Evolutionary conservation across 306 rosid genomes (phyloP).

Genomic region (Argentina anserina): DNA sequence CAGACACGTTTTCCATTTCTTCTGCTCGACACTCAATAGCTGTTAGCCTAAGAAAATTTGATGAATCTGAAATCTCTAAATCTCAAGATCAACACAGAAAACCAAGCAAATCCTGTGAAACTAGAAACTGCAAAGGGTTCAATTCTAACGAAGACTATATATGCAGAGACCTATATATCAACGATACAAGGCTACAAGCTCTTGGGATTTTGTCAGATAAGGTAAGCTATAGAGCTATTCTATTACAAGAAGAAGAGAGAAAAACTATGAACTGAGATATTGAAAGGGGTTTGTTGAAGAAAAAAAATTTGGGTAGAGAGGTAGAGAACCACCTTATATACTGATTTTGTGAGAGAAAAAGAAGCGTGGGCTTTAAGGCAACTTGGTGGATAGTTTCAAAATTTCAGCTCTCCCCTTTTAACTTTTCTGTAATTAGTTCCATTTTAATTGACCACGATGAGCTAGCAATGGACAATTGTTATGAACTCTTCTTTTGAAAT

Average conservation of each 20-base stretch:
- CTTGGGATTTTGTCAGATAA: neutral
- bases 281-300: conserved; percentile 26
- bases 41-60: conserved; percentile 3
- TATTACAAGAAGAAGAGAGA: conserved; percentile 1
- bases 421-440: conserved; percentile 26
- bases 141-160: neutral
- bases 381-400: conserved; percentile 40
- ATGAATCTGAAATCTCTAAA: conserved; percentile 11
- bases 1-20: conserved; percentile 44
- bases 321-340: conserved; percentile 37
- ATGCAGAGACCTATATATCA: neutral
- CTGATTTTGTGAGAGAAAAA: conserved; percentile 28
- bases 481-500: conserved; percentile 15
- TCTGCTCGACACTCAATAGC: conserved; percentile 1
- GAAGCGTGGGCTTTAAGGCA: conserved; percentile 57
- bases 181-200: neutral
- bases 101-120: neutral
- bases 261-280: conserved; percentile 14
- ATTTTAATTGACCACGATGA: conserved; percentile 23
- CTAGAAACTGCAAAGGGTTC: neutral
- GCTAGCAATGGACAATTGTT: conserved; percentile 36
- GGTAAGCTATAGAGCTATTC: neutral
- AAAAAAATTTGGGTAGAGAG: conserved; percentile 25
- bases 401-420: conserved; percentile 27
- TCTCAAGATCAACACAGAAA: neutral